phyloP scores from a whole-genome alignment of 164 flowering plant species.

The Paratinospora sagittata region DNA sequence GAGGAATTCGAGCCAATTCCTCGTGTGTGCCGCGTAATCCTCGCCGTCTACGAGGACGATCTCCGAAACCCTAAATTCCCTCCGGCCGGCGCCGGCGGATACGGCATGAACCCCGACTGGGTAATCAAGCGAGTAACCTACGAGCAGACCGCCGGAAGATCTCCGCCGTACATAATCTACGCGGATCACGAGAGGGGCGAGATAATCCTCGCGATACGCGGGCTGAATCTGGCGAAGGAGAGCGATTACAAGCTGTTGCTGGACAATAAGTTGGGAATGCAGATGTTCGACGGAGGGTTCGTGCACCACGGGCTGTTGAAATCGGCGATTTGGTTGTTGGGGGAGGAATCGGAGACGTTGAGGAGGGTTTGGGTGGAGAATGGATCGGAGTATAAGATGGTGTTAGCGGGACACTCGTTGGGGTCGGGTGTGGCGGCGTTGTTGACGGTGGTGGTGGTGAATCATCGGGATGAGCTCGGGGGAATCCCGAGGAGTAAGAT shows the following conservation, averaged over 20 bases:
- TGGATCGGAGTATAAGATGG: slow-evolving; percentile 41
- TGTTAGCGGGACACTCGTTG: slow-evolving; percentile 75
- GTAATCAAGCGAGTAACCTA: slow-evolving; percentile 63
- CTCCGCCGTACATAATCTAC: slow-evolving; percentile 86
- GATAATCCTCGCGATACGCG: slow-evolving; percentile 75
- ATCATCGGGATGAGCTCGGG: slow-evolving; percentile 51
- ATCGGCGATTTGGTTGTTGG: slow-evolving; percentile 69
- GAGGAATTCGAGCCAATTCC: slow-evolving; percentile 78
- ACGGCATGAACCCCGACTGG: slow-evolving; percentile 54
- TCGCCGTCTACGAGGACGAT: slow-evolving; percentile 80
- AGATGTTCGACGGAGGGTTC: slow-evolving; percentile 85
- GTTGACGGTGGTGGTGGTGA: slow-evolving; percentile 50
- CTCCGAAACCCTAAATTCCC: slow-evolving; percentile 46
- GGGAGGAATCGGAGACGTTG: slow-evolving; percentile 53
- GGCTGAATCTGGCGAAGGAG: slow-evolving; percentile 63
- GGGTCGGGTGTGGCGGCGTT: slow-evolving; percentile 86
- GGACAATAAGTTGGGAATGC: slow-evolving; percentile 60
- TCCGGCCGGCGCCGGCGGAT: slow-evolving; percentile 43
- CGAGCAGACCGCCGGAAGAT: slow-evolving; percentile 52
- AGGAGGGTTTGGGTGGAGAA: slow-evolving; percentile 46
- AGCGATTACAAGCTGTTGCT: slow-evolving; percentile 70
- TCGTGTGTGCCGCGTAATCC: slow-evolving; percentile 62
- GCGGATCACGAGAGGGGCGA: slow-evolving; percentile 54
- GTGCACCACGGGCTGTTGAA: slow-evolving; percentile 79
- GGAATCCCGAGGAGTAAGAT: slow-evolving; percentile 49